These are phyloP conservation scores for Talaromyces atroroseus DNA, from an alignment of 2,329 filamentous ascomycete genomes.

Conservation along the genomic window DNA sequence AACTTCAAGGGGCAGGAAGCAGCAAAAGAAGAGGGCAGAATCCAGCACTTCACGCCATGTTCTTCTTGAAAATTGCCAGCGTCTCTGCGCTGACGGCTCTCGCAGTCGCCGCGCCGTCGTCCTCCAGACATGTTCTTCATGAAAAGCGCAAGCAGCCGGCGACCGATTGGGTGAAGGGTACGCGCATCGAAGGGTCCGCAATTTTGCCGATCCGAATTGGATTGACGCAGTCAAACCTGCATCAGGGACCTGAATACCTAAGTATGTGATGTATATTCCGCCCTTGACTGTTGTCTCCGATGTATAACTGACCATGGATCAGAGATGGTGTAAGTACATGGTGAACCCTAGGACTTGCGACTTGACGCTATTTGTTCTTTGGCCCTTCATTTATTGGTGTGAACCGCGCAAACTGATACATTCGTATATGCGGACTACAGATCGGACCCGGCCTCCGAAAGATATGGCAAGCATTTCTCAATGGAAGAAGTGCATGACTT, in stretches of 20 bases:
- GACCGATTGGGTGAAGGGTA: conserved; percentile 34
- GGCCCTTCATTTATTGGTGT: neutral
- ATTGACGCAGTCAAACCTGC: conserved; percentile 42
- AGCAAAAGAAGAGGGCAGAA: neutral
- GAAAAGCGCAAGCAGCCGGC: conserved; percentile 34
- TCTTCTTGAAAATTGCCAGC: conserved; percentile 10
- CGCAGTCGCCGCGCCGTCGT: conserved; percentile 22
- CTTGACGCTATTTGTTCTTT: neutral
- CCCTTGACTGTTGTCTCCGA: neutral
- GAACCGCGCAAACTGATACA: neutral
- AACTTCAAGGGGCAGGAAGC: neutral
- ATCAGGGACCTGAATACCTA: conserved; percentile 39
- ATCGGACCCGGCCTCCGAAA: conserved; percentile 9
- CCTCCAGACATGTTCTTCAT: conserved; percentile 36
- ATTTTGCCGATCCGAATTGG: conserved; percentile 44
- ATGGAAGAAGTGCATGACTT: conserved; percentile 12
- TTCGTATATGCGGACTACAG: neutral
- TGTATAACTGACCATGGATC: neutral
- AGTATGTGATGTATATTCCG: conserved; percentile 17
- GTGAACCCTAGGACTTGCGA: neutral
- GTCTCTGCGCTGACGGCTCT: conserved; percentile 18
- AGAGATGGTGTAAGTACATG: conserved; percentile 13
- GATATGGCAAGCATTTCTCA: conserved; percentile 13
- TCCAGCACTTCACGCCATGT: conserved; percentile 1
- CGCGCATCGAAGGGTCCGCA: conserved; percentile 30